Evolutionary conservation across 306 rosid genomes (phyloP), one percentile per base, ranked within the genome.

Genomic region (Vigna unguiculata): DNA sequence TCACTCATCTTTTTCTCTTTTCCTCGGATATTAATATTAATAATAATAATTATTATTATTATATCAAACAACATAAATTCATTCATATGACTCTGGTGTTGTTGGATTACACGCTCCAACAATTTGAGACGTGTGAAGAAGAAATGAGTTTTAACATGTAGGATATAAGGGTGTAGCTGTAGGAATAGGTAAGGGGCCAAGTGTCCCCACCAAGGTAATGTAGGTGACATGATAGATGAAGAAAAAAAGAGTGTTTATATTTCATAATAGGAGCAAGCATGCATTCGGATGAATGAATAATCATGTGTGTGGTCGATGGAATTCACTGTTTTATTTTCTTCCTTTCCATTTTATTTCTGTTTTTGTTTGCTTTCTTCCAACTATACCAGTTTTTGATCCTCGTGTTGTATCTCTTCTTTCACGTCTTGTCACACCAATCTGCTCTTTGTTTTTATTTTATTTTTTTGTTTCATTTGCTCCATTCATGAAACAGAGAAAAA

Each of bases 201-300:
- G 77, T 47, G 78, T 73, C 85, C 87, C 85, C 81, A 85, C 87
- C 49, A 41, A 76, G 78, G 65, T 70, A 79, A 74, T 80, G 86
- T 67, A 78, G 86, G 71, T 74, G 93, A 91, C 52, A 82, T 80
- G 91, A 91, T 81, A 16, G 89, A 73, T 87, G 88, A 81, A 71
- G 83, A 47, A 77, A 83, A 34, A 71, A 63, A 81, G 71, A 40
- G 58, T 30, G 32, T 45, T 28, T 34, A 60, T 59, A 75, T 72
- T 68, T 87, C 86, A 83, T 73, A 58, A 82, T 82, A 77, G 46
- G 38, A 84, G 52, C 77, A 81, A 66, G 72, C 86, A 53, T 58
- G 78, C 76, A 62, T 80, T 69, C 73, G 43, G 32, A 28, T 28
- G 32, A 28, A 59, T n/a, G 9, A 12, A 61, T 51, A 72, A 40